Base-by-base conservation (phyloP, 306 rosid genomes). In the Boehmeria nivea region DNA sequence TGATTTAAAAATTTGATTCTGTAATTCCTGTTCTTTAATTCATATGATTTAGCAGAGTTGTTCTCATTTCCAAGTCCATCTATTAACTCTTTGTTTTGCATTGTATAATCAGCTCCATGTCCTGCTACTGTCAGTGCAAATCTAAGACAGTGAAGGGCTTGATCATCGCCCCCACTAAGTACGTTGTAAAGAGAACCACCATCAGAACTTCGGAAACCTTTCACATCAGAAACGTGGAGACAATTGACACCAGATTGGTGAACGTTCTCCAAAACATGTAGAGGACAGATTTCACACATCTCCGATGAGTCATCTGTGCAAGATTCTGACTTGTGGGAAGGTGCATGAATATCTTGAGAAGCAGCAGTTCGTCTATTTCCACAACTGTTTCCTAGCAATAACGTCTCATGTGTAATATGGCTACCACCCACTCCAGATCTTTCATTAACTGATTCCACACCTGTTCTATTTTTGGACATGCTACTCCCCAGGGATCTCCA, bases 191-290 rank as follows among this genome's bases (percentile, higher is more conserved):
- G 28, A 37, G 48, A 64, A 63, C 72, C 64, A 61, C 52, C 45
- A n/a, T 65, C 69, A 65, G 60, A 43, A 44, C 53, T 62, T 72
- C 45, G 67, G 56, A 50, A 63, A 67, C 65, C 71, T 54, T 65
- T 72, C 49, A 72, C 78, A 75, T 73, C 75, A 21, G 99, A 81
- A 77, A 91, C 84, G 59, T 87, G 93, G 49, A 87, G 89, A 77
- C 87, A 91, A 67, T 91, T 91, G 67, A 91, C 96, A 27, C 96
- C 99, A 43, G 99, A 91, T 71, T 82, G 95, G 59, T 91, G 99
- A 72, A 65, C 68, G 66, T 70, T 72, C 69, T 54, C 57, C 53
- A 87, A 40, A 66, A 76, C 70, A 76, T 45, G 72, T 43, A 71
- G 70, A 62, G 96, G 83, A 56, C 66, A 72, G 78, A 91, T 73